phyloP scores from a whole-genome alignment of 2,329 filamentous ascomycete species.

The Epichloe bromicola region DNA sequence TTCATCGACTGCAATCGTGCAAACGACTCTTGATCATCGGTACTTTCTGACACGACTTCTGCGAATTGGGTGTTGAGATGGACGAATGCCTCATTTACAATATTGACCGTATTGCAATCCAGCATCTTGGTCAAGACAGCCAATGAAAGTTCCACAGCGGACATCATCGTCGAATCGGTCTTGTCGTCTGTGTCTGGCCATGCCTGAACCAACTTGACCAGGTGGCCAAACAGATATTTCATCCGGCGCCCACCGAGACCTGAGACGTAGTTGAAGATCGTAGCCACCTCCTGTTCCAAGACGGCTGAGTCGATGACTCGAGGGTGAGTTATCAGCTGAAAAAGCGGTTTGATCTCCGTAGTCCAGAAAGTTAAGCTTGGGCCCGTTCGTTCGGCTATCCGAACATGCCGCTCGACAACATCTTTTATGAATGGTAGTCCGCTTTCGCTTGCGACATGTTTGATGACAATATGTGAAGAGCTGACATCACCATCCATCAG shows the following conservation, averaged over 20 bases:
- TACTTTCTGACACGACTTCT: constrained; percentile 8
- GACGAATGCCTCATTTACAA: constrained; percentile 14
- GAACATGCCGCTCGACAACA: constrained; percentile 14
- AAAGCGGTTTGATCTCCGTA: constrained; percentile 18
- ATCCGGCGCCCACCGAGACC: constrained; percentile 22
- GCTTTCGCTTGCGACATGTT: constrained; percentile 14
- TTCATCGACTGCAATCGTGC: constrained; percentile 17
- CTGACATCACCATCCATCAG: constrained; percentile 12
- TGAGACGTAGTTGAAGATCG: constrained; percentile 21
- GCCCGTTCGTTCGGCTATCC: background rate
- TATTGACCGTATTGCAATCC: constrained; percentile 23
- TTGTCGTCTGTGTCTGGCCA: constrained; percentile 6
- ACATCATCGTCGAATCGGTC: constrained; percentile 8
- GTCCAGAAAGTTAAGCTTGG: constrained; percentile 12
- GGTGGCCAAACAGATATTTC: constrained; percentile 18
- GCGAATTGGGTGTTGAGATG: constrained; percentile 11
- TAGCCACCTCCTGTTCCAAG: constrained; percentile 24
- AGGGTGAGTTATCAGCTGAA: constrained; percentile 22
- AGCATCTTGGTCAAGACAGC: constrained; percentile 20
- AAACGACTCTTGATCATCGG: constrained; percentile 11
- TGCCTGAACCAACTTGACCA: constrained; percentile 6
- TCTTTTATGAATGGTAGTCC: constrained; percentile 17
- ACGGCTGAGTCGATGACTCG: constrained; percentile 23
- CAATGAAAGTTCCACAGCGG: constrained; percentile 16
- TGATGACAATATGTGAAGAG: constrained; percentile 10